Percentiles rank a stretch among this genome's conserved stretches.
Evolutionary conservation across 2,329 filamentous ascomycete genomes (phyloP).

Genomic region (Cercospora zeae-maydis): DNA sequence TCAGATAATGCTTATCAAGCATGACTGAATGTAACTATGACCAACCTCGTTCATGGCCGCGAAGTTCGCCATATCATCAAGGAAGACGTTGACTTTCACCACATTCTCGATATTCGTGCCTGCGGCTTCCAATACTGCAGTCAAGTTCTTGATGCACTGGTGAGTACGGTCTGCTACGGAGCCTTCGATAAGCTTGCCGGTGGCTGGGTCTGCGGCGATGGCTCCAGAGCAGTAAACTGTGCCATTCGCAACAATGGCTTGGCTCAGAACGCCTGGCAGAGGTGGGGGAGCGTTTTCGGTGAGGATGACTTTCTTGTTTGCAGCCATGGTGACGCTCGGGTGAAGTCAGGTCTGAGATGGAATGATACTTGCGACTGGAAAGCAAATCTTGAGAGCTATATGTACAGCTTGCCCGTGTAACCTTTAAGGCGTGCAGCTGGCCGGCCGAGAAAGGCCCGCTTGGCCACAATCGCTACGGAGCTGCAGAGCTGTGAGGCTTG

Average conservation of each 20-base stretch:
- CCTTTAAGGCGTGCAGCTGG: background rate
- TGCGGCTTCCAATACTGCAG: conserved; percentile 57
- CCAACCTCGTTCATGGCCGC: conserved; percentile 51
- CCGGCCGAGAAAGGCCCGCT: conserved; percentile 2
- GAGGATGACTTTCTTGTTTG: conserved; percentile 30
- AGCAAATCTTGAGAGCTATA: background rate
- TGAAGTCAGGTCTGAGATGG: background rate
- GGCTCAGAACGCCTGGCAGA: conserved; percentile 31
- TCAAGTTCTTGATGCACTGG: conserved; percentile 58
- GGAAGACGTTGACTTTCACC: conserved; percentile 65
- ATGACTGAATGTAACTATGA: background rate
- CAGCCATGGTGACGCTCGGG: conserved; percentile 16
- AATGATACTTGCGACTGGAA: background rate
- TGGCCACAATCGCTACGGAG: background rate
- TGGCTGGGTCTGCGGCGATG: conserved; percentile 57
- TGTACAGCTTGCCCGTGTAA: background rate
- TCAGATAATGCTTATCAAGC: background rate
- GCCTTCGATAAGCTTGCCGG: conserved; percentile 54
- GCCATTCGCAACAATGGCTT: conserved; percentile 50
- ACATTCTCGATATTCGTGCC: conserved; percentile 58
- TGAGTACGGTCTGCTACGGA: conserved; percentile 55
- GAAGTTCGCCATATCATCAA: conserved; percentile 64
- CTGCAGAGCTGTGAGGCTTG: background rate
- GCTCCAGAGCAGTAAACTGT: conserved; percentile 69
- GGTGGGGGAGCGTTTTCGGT: conserved; percentile 31